Percentiles rank a stretch among this genome's conserved stretches.
phyloP scores from a whole-genome alignment of 805 yeast species.

The Pichia gijzeniarum region DNA sequence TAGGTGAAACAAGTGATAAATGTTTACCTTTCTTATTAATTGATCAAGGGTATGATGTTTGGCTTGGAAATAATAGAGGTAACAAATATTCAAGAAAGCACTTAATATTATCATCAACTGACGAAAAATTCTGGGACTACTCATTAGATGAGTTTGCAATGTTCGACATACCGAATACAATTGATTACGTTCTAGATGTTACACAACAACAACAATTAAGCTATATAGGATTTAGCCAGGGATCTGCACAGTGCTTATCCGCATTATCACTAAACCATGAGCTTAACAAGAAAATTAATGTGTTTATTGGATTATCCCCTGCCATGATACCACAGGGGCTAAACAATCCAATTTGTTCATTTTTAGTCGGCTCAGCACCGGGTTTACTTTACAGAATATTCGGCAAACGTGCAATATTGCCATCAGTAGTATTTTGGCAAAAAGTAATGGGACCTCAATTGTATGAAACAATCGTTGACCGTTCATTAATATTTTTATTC shows the following conservation, averaged over 20 bases:
- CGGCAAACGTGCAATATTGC: constrained; percentile 67
- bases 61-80: constrained; percentile 90
- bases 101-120: constrained; percentile 32
- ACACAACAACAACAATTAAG: constrained; percentile 43
- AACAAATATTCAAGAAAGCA: constrained; percentile 89
- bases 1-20: constrained; percentile 38
- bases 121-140: constrained; percentile 75
- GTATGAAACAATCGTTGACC: constrained; percentile 40
- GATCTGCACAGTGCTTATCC: constrained; percentile 90
- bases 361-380: constrained; percentile 72
- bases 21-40: constrained; percentile 65
- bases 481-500: constrained; percentile 39
- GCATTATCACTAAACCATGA: constrained; percentile 60
- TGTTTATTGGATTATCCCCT: constrained; percentile 82
- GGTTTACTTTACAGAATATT: constrained; percentile 62
- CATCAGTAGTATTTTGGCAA: constrained; percentile 60
- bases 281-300: constrained; percentile 48
- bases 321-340: constrained; percentile 90
- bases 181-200: constrained; percentile 58
- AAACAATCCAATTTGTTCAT: constrained; percentile 34
- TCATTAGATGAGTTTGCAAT: constrained; percentile 88
- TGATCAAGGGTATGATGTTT: constrained; percentile 84
- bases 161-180: constrained; percentile 80
- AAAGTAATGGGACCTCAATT: constrained; percentile 45
- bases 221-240: constrained; percentile 89